Evolutionary conservation across 2,329 filamentous ascomycete species (phyloP), one percentile per base, ranked within the genome.

Genomic region (Phoma sp.): DNA sequence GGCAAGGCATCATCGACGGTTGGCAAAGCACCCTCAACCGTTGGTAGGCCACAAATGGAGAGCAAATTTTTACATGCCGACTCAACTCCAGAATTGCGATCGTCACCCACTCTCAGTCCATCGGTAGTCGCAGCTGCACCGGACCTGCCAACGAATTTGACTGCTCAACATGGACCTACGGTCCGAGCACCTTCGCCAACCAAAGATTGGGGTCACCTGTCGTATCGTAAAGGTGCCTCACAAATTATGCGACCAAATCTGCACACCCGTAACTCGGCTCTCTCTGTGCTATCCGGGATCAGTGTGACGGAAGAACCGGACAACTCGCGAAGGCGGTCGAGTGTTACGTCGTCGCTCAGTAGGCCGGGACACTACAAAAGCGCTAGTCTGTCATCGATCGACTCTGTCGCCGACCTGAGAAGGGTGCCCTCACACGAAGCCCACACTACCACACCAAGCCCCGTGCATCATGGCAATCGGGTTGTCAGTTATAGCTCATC

Each of bases 31-130:
- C 29, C 41, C 8, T 51, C 49, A 13, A 43, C 41, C 17, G 17
- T 60, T 12, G 60, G 61, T 21, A 69, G 66, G 52, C 45, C 62
- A 1, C 65, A 65, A 17, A 47, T 67, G 6, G 70, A 72, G 27
- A 71, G 66, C 74, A 91, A 90, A 70, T 92, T 93, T 78, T 86
- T 92, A 73, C 89, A 92, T 71, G 90, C 88, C 56, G 89, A 91
- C 73, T 73, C 68, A 6, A 64, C 70, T 41, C 65, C 66, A 38
- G 39, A 84, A 81, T 8, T 77, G 74, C 40, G 75, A 71, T 49
- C 39, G 21, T 61, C 69, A 36, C 67, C 74, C n/a, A 62, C 69
- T n/a, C 60, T 67, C n/a, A 72, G 68, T 10, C 73, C 72, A 37
- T 68, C 71, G 15, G 57, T 67, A 8, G 49, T 65, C 24, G 62